Evolutionary conservation across 768 basidiomycete genomes (phyloP).

Genomic region (Russula earlei): DNA sequence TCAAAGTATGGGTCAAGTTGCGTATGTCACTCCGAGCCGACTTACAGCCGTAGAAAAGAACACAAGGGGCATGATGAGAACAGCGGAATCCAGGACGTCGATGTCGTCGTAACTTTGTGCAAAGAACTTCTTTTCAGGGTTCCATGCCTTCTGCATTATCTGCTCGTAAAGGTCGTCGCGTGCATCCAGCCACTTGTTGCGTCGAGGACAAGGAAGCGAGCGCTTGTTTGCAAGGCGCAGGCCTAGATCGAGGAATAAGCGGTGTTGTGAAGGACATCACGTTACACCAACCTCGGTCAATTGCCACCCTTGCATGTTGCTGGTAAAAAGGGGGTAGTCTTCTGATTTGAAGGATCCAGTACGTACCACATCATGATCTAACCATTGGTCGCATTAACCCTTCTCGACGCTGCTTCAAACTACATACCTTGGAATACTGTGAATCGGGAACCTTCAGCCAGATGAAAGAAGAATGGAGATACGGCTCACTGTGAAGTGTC

Average conservation of each 20-base stretch:
- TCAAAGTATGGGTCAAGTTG: neutral
- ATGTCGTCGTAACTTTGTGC: slow-evolving; percentile 88
- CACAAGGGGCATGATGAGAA: slow-evolving; percentile 86
- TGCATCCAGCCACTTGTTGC: slow-evolving; percentile 58
- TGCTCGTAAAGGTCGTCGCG: slow-evolving; percentile 88
- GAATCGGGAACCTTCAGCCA: neutral
- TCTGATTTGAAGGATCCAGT: neutral
- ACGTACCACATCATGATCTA: slow-evolving; percentile 86
- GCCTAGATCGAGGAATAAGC: slow-evolving; percentile 29
- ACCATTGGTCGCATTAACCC: neutral
- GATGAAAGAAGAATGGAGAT: neutral
- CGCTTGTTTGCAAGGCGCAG: slow-evolving; percentile 92
- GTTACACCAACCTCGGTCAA: slow-evolving; percentile 62
- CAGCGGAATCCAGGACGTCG: slow-evolving; percentile 73
- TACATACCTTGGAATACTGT: slow-evolving; percentile 69
- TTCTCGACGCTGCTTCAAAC: neutral
- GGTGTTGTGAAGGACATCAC: neutral
- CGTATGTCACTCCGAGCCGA: slow-evolving; percentile 12
- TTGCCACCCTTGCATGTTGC: slow-evolving; percentile 62
- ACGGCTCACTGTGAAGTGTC: slow-evolving; percentile 68
- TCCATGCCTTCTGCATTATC: slow-evolving; percentile 85
- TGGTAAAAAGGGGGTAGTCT: neutral
- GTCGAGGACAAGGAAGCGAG: slow-evolving; percentile 75
- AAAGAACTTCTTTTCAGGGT: slow-evolving; percentile 56
- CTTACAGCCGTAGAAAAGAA: slow-evolving; percentile 81